Evolutionary conservation across 352 stramenopile species (phyloP).

Genomic region (Elongisporangium anandrum): DNA sequence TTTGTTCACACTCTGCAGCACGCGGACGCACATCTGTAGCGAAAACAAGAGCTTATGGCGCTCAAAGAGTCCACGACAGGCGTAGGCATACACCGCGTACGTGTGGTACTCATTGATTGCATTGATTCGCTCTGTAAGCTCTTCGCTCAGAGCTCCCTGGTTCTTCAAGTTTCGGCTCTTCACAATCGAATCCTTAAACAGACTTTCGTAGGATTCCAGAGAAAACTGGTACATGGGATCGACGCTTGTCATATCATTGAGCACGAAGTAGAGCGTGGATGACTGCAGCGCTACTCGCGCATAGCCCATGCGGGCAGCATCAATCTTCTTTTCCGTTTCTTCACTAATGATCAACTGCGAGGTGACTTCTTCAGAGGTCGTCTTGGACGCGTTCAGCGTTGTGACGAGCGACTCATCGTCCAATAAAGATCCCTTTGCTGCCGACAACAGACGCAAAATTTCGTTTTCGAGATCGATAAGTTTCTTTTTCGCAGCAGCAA

Average conservation of each 20-base stretch:
- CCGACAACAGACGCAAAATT: conserved; percentile 90
- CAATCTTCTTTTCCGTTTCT: conserved; percentile 95
- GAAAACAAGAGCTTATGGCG: conserved; percentile 95
- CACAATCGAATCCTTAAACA: conserved; percentile 94
- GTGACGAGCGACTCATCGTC: conserved; percentile 94
- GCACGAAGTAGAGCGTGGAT: conserved; percentile 94
- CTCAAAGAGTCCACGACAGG: conserved; percentile 94
- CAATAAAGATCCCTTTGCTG: conserved; percentile 90
- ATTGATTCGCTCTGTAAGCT: conserved; percentile 84
- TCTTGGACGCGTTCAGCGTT: conserved; percentile 94
- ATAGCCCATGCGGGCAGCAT: conserved; percentile 92
- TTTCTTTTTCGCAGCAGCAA: conserved; percentile 93
- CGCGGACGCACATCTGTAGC: conserved; percentile 92
- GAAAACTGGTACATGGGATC: conserved; percentile 98
- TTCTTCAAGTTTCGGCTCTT: conserved; percentile 81
- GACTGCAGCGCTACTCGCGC: conserved; percentile 88
- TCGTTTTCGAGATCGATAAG: conserved; percentile 95
- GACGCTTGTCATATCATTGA: conserved; percentile 94
- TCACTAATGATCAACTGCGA: conserved; percentile 92
- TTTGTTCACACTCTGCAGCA: conserved; percentile 90
- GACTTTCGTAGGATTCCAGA: conserved; percentile 91
- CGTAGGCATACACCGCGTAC: conserved; percentile 93
- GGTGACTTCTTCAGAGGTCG: conserved; percentile 91
- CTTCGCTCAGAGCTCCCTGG: conserved; percentile 71
- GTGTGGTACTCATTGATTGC: conserved; percentile 96